Conservation (phyloP, 2,329 filamentous ascomycete genomes). For the Rutstroemia sp. region DNA sequence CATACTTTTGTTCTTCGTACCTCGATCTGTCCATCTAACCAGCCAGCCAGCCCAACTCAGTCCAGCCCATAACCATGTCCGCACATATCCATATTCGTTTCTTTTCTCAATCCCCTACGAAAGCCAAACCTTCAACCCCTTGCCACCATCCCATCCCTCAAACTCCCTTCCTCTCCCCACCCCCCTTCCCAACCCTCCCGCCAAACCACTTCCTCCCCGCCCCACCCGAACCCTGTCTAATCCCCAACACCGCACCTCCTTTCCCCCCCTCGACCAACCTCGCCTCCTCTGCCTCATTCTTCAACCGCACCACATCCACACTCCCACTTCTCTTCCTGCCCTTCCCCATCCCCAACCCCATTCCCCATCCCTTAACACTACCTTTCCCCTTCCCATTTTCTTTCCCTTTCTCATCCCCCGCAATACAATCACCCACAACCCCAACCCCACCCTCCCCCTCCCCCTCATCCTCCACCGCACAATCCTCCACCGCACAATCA, state of each 20-base stretch:
- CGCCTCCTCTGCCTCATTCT: too few relatives aligned
- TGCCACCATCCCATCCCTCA: neutral
- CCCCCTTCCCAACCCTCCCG: neutral
- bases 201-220: neutral
- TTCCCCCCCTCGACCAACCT: too few relatives aligned
- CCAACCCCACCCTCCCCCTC: neutral
- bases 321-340: conserved; percentile 7
- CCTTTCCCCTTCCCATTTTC: neutral
- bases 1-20: too few relatives aligned
- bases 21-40: too few relatives aligned
- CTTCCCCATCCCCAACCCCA: neutral
- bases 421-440: too few relatives aligned
- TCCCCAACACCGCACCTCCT: too few relatives aligned
- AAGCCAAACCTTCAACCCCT: neutral
- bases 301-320: neutral
- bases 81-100: too few relatives aligned
- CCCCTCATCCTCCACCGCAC: neutral
- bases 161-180: neutral
- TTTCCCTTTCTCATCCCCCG: neutral
- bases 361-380: neutral
- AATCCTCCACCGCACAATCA: neutral
- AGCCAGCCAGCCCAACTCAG: too few relatives aligned
- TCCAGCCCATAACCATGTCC: too few relatives aligned
- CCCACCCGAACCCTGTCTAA: neutral
- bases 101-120: too few relatives aligned